Evolutionary conservation across 176 grass and related monocot species (phyloP).

Genomic region (Zizania latifolia): DNA sequence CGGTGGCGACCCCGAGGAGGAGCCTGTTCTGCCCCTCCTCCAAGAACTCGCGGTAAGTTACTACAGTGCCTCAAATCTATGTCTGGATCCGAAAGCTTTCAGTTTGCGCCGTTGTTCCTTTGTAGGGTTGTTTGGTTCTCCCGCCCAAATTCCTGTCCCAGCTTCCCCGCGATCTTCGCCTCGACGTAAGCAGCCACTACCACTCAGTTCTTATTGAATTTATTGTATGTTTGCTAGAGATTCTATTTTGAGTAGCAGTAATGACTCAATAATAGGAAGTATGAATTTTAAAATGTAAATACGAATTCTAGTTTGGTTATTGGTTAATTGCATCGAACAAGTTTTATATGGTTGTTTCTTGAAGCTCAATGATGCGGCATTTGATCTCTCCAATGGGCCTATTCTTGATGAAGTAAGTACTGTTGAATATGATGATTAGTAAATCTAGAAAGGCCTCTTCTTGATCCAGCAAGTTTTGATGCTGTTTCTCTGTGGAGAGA

Average conservation of each 20-base stretch:
- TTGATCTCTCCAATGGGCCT: constrained; percentile 88
- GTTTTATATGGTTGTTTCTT: not conserved
- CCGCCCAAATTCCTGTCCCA: constrained; percentile 62
- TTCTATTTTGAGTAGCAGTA: not conserved
- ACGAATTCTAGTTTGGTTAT: not conserved
- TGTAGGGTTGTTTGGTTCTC: constrained; percentile 52
- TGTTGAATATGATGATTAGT: not conserved
- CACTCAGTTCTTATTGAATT: not conserved
- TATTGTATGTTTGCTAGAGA: not conserved
- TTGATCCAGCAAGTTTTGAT: not conserved
- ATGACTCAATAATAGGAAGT: not conserved
- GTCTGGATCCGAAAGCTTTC: not conserved
- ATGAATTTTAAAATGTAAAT: not conserved
- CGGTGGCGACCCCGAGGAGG: constrained; percentile 8
- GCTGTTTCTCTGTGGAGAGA: not conserved
- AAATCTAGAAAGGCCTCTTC: not conserved
- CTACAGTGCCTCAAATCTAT: not conserved
- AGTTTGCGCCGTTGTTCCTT: not conserved
- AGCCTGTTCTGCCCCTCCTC: constrained; percentile 43
- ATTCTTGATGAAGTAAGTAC: constrained; percentile 62
- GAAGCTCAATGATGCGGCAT: constrained; percentile 89
- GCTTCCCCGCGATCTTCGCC: constrained; percentile 65
- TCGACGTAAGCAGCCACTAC: constrained; percentile 42
- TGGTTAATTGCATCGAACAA: too few relatives aligned
- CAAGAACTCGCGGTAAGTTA: constrained; percentile 52